Conservation (phyloP, 108 stramenopile species). For the Stephanodiscus triporus region DNA sequence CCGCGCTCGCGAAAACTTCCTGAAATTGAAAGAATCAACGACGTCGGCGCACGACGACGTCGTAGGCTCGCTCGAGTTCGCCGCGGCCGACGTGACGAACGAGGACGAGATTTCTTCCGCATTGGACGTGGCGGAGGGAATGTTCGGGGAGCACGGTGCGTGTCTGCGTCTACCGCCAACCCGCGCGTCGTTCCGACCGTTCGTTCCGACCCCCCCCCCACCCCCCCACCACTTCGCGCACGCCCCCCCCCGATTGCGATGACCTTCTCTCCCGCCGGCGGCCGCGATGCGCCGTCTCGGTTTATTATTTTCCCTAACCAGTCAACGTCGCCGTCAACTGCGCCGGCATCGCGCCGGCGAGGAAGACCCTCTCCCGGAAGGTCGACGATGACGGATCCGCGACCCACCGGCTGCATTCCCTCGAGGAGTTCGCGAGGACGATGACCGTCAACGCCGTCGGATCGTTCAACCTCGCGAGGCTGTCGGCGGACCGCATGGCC, state of each 20-base stretch:
- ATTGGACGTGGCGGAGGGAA: conserved; percentile 62
- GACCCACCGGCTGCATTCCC: conserved; percentile 54
- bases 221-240: too few species aligned
- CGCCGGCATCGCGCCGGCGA: conserved; percentile 90
- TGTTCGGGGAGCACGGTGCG: conserved; percentile 65
- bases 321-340: conserved; percentile 92
- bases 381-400: conserved; percentile 54
- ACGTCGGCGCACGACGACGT: not conserved
- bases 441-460: conserved; percentile 89
- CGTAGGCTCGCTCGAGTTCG: conserved; percentile 49
- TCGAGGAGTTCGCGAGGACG: conserved; percentile 64
- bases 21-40: conserved; percentile 34
- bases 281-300: not conserved
- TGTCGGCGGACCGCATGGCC: conserved; percentile 89
- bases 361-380: conserved; percentile 68
- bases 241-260: too few species aligned
- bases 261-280: too few species aligned
- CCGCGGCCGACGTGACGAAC: conserved; percentile 70
- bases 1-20: conserved; percentile 45
- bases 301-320: not conserved
- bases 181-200: too few species aligned
- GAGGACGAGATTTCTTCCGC: conserved; percentile 57
- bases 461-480: conserved; percentile 94
- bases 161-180: too few species aligned
- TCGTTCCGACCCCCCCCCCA: too few species aligned